Evolutionary conservation across 2,329 filamentous ascomycete genomes (phyloP).

Genomic region (Tympanopsis confertula): DNA sequence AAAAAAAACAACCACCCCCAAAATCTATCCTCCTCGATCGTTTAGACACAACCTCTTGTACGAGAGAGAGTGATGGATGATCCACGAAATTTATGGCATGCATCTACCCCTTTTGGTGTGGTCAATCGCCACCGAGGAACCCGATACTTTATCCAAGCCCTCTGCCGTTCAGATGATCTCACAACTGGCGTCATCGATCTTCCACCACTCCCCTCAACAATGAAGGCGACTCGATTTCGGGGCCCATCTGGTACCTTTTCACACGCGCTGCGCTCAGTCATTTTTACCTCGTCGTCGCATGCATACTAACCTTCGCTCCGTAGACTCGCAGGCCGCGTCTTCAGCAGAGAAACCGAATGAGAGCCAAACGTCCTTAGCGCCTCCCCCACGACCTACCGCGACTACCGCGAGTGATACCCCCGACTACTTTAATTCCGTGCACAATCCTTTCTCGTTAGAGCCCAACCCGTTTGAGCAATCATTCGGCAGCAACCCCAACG

Average conservation of each 20-base stretch:
- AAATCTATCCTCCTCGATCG: neutral
- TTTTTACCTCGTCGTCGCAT: neutral
- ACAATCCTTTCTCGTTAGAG: slow-evolving; percentile 58
- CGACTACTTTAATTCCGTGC: slow-evolving; percentile 52
- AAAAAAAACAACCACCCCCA: neutral
- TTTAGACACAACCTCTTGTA: neutral
- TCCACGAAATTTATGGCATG: no score
- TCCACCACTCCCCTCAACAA: neutral
- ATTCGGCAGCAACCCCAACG: slow-evolving; percentile 52
- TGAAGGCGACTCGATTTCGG: neutral
- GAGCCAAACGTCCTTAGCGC: neutral
- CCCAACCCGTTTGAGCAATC: slow-evolving; percentile 97
- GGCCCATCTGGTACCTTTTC: neutral
- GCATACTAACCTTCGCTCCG: neutral
- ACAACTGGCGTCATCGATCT: neutral
- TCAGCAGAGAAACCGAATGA: neutral
- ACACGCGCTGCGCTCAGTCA: neutral
- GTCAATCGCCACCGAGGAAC: neutral
- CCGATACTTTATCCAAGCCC: neutral
- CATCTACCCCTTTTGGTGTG: neutral
- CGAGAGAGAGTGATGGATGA: no score
- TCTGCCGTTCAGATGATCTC: neutral
- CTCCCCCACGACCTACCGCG: slow-evolving; percentile 1
- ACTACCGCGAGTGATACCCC: slow-evolving; percentile 28
- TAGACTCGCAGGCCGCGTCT: neutral